Evolutionary conservation across 129 eudicot species (phyloP).

Genomic region (Flaveria brownii): DNA sequence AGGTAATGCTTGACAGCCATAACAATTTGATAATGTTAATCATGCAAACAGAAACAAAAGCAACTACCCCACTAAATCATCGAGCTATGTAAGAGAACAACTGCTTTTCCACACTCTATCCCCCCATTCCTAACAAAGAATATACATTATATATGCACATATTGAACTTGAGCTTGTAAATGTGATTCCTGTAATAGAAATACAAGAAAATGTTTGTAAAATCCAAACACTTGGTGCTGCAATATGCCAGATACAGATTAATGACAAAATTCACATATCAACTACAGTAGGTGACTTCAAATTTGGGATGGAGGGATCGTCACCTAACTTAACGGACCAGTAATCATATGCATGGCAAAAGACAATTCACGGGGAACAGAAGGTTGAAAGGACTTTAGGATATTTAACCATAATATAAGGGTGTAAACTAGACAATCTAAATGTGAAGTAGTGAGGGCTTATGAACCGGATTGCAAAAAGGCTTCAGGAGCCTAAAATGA

Average conservation of each 20-base stretch:
- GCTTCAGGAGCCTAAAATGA: not conserved
- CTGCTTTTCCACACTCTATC: not conserved
- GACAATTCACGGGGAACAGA: constrained; percentile 4
- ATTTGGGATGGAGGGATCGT: not conserved
- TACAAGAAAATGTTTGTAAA: not conserved
- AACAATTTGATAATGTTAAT: constrained; percentile 15
- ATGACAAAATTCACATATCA: not conserved
- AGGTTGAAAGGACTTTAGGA: not conserved
- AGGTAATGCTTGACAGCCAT: constrained; percentile 9
- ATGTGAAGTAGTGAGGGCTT: constrained; percentile 1
- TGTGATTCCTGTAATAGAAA: constrained; percentile 1
- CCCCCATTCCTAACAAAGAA: constrained; percentile 1
- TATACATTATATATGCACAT: not conserved
- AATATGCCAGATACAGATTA: constrained; percentile 4
- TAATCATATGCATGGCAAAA: not conserved
- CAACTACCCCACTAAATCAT: constrained; percentile 7
- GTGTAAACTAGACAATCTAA: constrained; percentile 3
- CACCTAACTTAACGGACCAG: not conserved
- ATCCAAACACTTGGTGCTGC: not conserved
- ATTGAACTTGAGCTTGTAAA: constrained; percentile 13
- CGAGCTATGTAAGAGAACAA: constrained; percentile 17
- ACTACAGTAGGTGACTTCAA: constrained; percentile 5
- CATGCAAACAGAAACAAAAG: constrained; percentile 13
- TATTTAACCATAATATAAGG: constrained; percentile 9
- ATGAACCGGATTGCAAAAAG: constrained; percentile 11